Base-by-base conservation (phyloP, 257 asterid genomes). In the Dorcoceras hygrometricum region DNA sequence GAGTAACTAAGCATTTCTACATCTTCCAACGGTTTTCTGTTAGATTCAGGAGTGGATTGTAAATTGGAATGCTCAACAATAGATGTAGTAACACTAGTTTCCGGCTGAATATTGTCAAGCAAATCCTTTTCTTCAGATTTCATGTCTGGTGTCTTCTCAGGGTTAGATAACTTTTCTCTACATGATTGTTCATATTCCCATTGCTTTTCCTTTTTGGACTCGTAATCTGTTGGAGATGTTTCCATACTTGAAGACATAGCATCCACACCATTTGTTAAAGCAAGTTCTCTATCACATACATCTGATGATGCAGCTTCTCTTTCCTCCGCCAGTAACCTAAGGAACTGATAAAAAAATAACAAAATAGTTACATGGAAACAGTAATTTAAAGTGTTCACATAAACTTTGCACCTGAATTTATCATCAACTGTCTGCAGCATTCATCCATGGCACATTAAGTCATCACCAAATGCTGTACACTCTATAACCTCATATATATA, bases 301-400 rank as follows among this genome's bases (percentile, higher is more conserved):
- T 88, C 95, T 25, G 83, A 60, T 39, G 91, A 79, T 59, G 63
- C 34, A 23, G 73, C 82, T 65, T 66, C 81, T 39, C 75, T 78
- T 75, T 85, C 95, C 78, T 83, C 91, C 2, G 87, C 73, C n/a
- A 91, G 95, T 67, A 89, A 73, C 85, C 91, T 85, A 73, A 91
- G 48, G 76, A 85, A 85, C 98, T 91, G 86, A 70, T 59, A 14
- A 51, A 51, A 76, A 51, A 36, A 20, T 31, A 69, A 68, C 3
- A 48, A 69, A 48, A 36, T 59, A 53, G 57, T 71, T 29, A 66
- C 69, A 62, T 65, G 59, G 74, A 62, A 75, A 51, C 75, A 71
- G 26, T 19, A 25, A 67, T 65, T 39, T 63, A 71, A 11, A 32
- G 10, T 28, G 36, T n/a, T n/a, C 43, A 58, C 24, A 58, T 57